These are phyloP conservation scores for Trichosporon ovoides DNA, from an alignment of 1,284 basidiomycete genomes.

Conservation along the genomic window DNA sequence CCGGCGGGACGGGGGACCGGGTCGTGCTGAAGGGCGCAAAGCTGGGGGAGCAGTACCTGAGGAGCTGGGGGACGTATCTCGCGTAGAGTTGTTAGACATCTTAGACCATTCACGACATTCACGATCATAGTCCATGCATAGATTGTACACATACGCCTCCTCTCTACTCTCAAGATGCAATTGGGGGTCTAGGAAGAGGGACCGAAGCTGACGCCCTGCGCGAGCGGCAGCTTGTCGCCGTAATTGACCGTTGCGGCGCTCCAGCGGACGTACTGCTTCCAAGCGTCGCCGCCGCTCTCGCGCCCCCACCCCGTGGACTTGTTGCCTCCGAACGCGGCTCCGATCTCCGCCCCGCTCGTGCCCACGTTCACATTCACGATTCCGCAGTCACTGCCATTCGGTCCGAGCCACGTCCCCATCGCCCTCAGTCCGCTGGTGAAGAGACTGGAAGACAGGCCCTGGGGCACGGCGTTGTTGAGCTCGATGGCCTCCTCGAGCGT, in stretches of 20 bases:
- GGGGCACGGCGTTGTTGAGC: slow-evolving; percentile 88
- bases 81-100: neutral
- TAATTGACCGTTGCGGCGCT: slow-evolving; percentile 80
- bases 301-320: slow-evolving; percentile 81
- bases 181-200: slow-evolving; percentile 1
- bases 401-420: slow-evolving; percentile 86
- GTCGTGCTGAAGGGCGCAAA: neutral
- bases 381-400: slow-evolving; percentile 74
- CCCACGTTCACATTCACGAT: slow-evolving; percentile 89
- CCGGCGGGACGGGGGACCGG: neutral
- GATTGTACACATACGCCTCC: too few relatives aligned
- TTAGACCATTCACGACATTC: too few relatives aligned
- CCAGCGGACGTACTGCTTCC: slow-evolving; percentile 65
- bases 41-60: neutral
- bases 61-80: neutral
- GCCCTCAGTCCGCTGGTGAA: slow-evolving; percentile 81
- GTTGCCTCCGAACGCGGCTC: slow-evolving; percentile 86
- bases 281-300: slow-evolving; percentile 91
- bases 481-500: slow-evolving; percentile 82
- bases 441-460: slow-evolving; percentile 77
- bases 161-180: too few relatives aligned
- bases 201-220: slow-evolving; percentile 82
- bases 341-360: slow-evolving; percentile 90
- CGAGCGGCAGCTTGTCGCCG: slow-evolving; percentile 77
- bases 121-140: too few relatives aligned